phyloP scores from a whole-genome alignment of 2,329 filamentous ascomycete genomes.

The Botrytis fragariae region DNA sequence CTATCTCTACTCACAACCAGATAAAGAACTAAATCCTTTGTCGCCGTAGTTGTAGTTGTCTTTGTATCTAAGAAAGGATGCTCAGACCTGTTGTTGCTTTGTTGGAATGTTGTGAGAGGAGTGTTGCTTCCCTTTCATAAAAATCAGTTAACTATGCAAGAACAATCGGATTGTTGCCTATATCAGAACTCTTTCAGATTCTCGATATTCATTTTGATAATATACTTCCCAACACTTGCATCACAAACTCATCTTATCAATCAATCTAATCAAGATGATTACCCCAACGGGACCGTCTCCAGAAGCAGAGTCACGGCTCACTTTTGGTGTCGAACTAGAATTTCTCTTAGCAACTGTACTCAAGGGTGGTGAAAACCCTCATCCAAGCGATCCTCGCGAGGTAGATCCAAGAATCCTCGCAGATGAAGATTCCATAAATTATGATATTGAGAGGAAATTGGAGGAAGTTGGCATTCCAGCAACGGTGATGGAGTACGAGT shows the following conservation, averaged over 20 bases:
- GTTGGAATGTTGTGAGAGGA: background rate
- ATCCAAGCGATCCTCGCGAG: slow-evolving; percentile 1
- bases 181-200: background rate
- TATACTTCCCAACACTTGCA: accelerated
- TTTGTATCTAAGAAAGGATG: background rate
- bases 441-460: background rate
- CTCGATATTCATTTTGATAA: too few species aligned
- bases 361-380: background rate
- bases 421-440: background rate
- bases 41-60: background rate
- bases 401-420: background rate
- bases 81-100: background rate
- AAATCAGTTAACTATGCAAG: background rate
- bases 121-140: background rate
- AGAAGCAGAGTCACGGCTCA: background rate
- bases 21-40: background rate
- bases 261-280: background rate
- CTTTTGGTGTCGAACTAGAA: slow-evolving; percentile 15
- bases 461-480: background rate
- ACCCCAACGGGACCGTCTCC: background rate
- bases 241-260: background rate
- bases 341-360: background rate
- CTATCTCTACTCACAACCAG: background rate
- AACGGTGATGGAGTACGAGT: background rate
- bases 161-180: background rate